These are phyloP conservation scores for Apiotrichum porosum DNA, from an alignment of 1,284 basidiomycete species.

Conservation along the genomic window DNA sequence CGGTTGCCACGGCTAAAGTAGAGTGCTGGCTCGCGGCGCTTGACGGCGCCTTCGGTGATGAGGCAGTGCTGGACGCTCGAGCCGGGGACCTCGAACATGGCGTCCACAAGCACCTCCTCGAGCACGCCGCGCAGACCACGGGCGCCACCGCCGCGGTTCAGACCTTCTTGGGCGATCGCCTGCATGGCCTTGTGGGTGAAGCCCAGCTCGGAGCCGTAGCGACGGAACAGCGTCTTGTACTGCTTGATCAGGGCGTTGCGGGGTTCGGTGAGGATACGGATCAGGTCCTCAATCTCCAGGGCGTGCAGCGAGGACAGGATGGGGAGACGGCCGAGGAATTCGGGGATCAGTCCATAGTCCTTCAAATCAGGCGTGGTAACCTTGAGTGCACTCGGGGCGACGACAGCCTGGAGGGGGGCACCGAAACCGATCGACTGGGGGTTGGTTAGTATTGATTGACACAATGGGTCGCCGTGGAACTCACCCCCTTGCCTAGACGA, in stretches of 20 bases:
- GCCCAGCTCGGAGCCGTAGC: conserved; percentile 41
- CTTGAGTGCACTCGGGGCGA: conserved; percentile 20
- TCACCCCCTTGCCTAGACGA: conserved; percentile 73
- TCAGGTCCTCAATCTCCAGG: conserved; percentile 66
- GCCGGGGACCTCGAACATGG: conserved; percentile 76
- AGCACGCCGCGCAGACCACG: conserved; percentile 81
- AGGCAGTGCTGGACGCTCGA: conserved; percentile 63
- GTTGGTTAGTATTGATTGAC: no score
- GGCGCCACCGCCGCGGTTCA: conserved; percentile 79
- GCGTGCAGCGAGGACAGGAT: conserved; percentile 77
- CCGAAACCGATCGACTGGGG: conserved; percentile 80
- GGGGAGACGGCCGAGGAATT: conserved; percentile 85
- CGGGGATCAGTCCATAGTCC: conserved; percentile 88
- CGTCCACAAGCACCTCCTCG: conserved; percentile 78
- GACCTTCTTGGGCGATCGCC: conserved; percentile 72
- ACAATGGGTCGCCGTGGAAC: conserved; percentile 32
- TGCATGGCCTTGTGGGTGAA: conserved; percentile 48
- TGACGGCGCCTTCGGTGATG: conserved; percentile 56
- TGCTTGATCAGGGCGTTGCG: conserved; percentile 85
- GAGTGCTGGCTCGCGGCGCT: conserved; percentile 53
- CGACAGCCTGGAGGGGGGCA: conserved; percentile 55
- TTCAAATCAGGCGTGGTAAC: conserved; percentile 61
- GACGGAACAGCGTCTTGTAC: conserved; percentile 68
- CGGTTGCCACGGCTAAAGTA: conserved; percentile 62
- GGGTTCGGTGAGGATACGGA: conserved; percentile 86